Percentiles rank a stretch among this genome's conserved stretches.
Conservation (phyloP, 768 basidiomycete genomes). For the Lactarius vividus region DNA sequence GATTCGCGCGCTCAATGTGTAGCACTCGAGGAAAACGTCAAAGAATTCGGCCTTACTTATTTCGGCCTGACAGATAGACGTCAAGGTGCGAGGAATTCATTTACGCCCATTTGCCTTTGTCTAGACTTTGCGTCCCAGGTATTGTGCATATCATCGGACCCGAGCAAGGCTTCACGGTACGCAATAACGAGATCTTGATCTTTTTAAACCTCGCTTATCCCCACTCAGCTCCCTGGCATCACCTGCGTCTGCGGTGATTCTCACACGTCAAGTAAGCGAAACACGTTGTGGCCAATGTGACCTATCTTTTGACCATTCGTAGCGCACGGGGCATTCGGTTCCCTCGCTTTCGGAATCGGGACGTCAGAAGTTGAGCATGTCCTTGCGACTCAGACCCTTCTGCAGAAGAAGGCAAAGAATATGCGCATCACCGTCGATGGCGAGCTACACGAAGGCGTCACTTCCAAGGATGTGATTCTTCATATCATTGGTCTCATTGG, state of each 20-base stretch:
- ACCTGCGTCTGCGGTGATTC: constrained; percentile 63
- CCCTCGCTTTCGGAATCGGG: constrained; percentile 65
- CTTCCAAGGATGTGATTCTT: constrained; percentile 62
- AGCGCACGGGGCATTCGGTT: constrained; percentile 67
- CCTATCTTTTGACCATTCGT: constrained; percentile 10
- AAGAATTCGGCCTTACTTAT: constrained; percentile 63
- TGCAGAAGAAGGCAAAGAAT: constrained; percentile 62
- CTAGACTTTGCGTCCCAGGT: constrained; percentile 32
- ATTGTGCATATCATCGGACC: constrained; percentile 65
- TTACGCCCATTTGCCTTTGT: constrained; percentile 1
- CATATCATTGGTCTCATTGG: constrained; percentile 65
- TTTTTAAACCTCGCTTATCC: background rate
- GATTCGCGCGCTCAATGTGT: constrained; percentile 57
- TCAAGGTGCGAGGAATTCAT: constrained; percentile 44
- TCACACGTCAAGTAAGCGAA: constrained; percentile 54
- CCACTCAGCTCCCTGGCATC: constrained; percentile 41
- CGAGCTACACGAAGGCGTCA: constrained; percentile 51
- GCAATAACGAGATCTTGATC: constrained; percentile 16
- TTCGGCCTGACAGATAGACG: constrained; percentile 66
- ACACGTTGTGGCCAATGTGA: background rate
- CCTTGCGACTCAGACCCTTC: constrained; percentile 61
- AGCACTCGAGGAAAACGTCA: constrained; percentile 63
- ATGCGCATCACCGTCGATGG: constrained; percentile 65
- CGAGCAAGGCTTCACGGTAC: constrained; percentile 60
- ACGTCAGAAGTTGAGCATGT: constrained; percentile 70